Base-by-base conservation (phyloP, 208 protist genomes). In the Angomonas deanei region DNA sequence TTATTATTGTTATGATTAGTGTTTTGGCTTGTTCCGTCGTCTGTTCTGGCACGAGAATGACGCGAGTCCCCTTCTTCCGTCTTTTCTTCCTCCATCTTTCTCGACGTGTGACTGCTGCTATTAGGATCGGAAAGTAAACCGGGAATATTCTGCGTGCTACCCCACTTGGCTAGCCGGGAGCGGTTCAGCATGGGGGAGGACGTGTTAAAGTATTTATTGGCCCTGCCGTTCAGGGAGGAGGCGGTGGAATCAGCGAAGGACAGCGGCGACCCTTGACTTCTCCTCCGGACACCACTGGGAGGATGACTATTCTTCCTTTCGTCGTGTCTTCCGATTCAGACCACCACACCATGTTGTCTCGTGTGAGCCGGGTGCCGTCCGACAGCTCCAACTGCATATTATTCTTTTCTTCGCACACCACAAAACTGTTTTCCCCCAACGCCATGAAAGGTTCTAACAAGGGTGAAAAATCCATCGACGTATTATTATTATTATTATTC, bases 391-490 rank as follows among this genome's bases (percentile, higher is more conserved):
- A n/a, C 23, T n/a, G 8, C 42, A 50, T 50, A 3, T n/a, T 5
- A 21, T 50, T 10, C 4, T 19, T 74, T 28, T 81, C 62, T 19
- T 68, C 27, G 50, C 76, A 89, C 46, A 74, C 64, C 5, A 93
- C 52, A 67, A 85, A 90, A 68, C 86, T 93, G 27, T 77, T 82
- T 55, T 93, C 86, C 27, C 83, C 82, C 24, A 91, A 34, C 34
- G 80, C 82, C 50, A 85, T 78, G 64, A 82, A 93, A 0, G 86
- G 86, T 28, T 84, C 59, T 38, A 93, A 58, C 54, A 71, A 60
- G 46, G 64, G 55, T 52, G 82, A 80, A 36, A 84, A 59, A 17
- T 76, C 79, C 15, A 50, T n/a, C n/a, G n/a, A n/a, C n/a, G n/a
- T n/a, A n/a, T n/a, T n/a, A n/a, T n/a, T n/a, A n/a, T n/a, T n/a